Evolutionary conservation across 1,139 yeast species (phyloP).

Genomic region (Kurtzmaniella quercitrusa): DNA sequence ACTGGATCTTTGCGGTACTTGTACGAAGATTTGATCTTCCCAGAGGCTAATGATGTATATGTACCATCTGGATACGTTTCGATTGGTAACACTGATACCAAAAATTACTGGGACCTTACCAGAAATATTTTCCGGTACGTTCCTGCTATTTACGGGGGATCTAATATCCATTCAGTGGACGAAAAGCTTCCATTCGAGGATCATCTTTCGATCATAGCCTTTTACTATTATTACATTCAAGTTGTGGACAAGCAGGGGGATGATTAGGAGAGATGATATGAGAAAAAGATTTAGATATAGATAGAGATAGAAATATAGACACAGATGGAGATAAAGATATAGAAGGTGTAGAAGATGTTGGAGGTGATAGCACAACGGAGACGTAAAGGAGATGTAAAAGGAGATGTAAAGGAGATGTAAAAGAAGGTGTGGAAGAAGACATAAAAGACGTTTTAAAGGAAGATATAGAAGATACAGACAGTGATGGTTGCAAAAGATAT

Average conservation of each 20-base stretch:
- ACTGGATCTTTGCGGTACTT: constrained; percentile 56
- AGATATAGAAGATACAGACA: too few species aligned
- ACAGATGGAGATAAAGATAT: background rate
- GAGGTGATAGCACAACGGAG: too few species aligned
- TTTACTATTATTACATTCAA: constrained; percentile 38
- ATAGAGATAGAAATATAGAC: background rate
- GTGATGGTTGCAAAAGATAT: too few species aligned
- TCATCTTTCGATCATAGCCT: constrained; percentile 23
- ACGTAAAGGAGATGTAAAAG: too few species aligned
- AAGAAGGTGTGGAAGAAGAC: too few species aligned
- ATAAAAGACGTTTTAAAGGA: too few species aligned
- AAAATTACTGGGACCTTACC: constrained; percentile 37
- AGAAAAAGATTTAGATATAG: background rate
- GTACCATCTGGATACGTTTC: constrained; percentile 31
- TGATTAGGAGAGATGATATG: too few species aligned
- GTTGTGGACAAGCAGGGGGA: constrained; percentile 19
- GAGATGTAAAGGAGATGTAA: too few species aligned
- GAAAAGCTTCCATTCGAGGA: constrained; percentile 26
- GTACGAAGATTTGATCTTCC: constrained; percentile 44
- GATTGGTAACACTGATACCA: constrained; percentile 43
- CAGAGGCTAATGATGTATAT: constrained; percentile 21
- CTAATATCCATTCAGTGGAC: constrained; percentile 30
- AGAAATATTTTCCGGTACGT: constrained; percentile 32
- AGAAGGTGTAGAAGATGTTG: too few species aligned
- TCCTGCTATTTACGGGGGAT: constrained; percentile 21